Evolutionary conservation across 1,284 basidiomycete species (phyloP), one percentile per base, ranked within the genome.

Genomic region (Phylloporus gajari): DNA sequence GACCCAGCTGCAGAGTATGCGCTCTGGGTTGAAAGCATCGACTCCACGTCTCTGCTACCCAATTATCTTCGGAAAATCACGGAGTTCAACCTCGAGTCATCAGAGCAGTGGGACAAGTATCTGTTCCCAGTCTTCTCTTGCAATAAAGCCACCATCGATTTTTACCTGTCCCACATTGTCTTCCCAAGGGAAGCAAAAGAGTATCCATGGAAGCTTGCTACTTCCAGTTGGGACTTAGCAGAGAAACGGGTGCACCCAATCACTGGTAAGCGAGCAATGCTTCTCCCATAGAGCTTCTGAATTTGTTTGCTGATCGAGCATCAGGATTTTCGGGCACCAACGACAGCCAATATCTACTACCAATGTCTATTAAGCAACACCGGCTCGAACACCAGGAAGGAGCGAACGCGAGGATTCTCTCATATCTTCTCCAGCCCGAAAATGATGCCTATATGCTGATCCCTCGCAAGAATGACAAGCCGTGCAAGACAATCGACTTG

Each of bases 181-280:
- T 73, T 73, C 23, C 72, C 72, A 3, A 70, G 25, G 2, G 72
- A 70, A 62, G 86, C 85, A 0, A 86, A 86, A 66, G 84, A 87
- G 51, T 89, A 88, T 68, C 83, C 81, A 0, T 71, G 77, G 35
- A 89, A 88, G 73, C 76, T 89, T 6, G 75, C 83, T 2, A 84
- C 86, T 8, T 88, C 86, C 21, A 84, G 84, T 0, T 89, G 88
- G 88, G 88, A 89, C 79, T 77, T 89, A 35, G 86, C 85, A 0
- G 84, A 85, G 66, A 67, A 62, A 13, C 66, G 61, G 3, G 65
- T 66, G 3, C 64, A 27, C 21, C 3, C 60, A 0, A 3, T 75
- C 23, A 76, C 75, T 0, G 75, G 75, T 75, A 21, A 64, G 70
- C 38, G 5, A 23, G 21, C 21, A 35, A 21, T 2, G 19, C 23